Conservation (phyloP, 1,139 yeast genomes). For the Pichia sp. region DNA sequence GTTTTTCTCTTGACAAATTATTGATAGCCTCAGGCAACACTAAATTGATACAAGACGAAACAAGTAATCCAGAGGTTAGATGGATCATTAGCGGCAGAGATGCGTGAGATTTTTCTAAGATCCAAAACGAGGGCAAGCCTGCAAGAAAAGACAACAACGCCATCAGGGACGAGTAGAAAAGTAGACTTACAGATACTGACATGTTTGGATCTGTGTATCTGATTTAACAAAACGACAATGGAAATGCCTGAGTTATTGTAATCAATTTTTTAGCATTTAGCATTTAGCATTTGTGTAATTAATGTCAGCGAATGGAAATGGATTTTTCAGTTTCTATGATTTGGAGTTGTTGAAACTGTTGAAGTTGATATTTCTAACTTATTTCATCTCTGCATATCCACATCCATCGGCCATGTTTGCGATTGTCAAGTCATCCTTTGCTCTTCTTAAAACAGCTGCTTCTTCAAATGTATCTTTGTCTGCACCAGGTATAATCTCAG, state of each 20-base stretch:
- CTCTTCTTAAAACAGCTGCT: neutral
- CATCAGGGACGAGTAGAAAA: constrained; percentile 8
- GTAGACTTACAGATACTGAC: neutral
- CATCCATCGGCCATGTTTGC: constrained; percentile 4
- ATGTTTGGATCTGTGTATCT: neutral
- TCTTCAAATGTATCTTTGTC: constrained; percentile 3
- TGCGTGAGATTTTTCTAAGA: constrained; percentile 1
- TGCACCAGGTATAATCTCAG: constrained; percentile 12
- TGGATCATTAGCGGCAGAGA: constrained; percentile 4
- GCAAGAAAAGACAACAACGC: constrained; percentile 13
- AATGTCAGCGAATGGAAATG: neutral
- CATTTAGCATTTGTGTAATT: neutral
- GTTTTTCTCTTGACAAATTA: constrained; percentile 1
- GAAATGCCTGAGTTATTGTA: no score
- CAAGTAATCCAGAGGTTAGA: constrained; percentile 12
- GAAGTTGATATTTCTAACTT: neutral
- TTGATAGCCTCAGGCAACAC: constrained; percentile 15
- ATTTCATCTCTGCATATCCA: no score
- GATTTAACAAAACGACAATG: no score
- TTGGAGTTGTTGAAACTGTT: neutral
- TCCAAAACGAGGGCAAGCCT: constrained; percentile 13
- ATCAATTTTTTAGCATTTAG: neutral
- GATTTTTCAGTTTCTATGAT: neutral
- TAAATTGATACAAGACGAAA: constrained; percentile 12
- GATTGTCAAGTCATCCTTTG: constrained; percentile 5